Base-by-base conservation (phyloP, 2,329 filamentous ascomycete species). In the Colletotrichum spaethianum region DNA sequence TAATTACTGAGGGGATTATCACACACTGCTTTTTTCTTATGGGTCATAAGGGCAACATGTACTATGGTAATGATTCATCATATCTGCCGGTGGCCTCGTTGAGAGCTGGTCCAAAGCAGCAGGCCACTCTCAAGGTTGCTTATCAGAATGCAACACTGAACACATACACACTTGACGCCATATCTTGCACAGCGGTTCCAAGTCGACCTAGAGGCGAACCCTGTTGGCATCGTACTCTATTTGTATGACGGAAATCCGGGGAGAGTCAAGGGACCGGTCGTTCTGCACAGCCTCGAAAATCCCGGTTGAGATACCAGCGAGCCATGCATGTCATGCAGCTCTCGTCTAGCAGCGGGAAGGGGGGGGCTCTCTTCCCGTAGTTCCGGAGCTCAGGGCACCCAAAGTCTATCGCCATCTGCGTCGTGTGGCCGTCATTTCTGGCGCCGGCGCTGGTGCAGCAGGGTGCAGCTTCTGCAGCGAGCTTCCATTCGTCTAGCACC, bases 261-360 rank as follows among this genome's bases (percentile, higher is more conserved):
- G 61, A 12, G 36, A 28, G 18, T 42, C 14, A 14, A 33, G n/a
- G 20, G 48, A 23, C 23, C 36, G 33, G n/a, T 20, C 18, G 18
- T n/a, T 33, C 36, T 28, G 36, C 6, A 14, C n/a, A 28, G 60
- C 20, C 40, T 62, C n/a, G 23, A 31, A 11, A 23, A 67, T 46
- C 40, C 55, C 33, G 50, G 48, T 36, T n/a, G 40, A 31, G 11
- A 53, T 57, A 28, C 28, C 50, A n/a, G 40, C 38, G 31, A 48
- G 53, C 59, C 63, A 36, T 59, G 48, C 65, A 60, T 55, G 48
- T 63, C 44, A 67, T 72, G 69, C 69, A 72, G 42, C 59, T 44
- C 26, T 64, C 70, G 65, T 72, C 65, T 72, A 72, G 59, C 65
- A 60, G 36, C n/a, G 42, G 61, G 23, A 31, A 62, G 36, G 40